These are phyloP conservation scores for Astragalus glycyphyllos DNA, from an alignment of 306 rosid genomes.

Conservation along the genomic window DNA sequence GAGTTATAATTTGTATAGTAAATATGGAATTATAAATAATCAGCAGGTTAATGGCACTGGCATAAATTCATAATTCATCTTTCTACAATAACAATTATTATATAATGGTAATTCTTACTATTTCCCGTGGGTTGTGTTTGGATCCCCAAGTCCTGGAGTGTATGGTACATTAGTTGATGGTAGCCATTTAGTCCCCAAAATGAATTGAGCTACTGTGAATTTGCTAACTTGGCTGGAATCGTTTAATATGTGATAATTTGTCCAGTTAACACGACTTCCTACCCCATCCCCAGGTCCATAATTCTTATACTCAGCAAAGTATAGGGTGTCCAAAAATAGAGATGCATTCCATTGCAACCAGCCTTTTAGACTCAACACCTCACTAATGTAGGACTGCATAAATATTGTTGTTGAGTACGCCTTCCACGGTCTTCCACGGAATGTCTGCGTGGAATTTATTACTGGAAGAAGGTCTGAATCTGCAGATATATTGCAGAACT, in stretches of 20 bases:
- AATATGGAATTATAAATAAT: no score
- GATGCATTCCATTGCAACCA: constrained; percentile 77
- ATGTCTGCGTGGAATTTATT: constrained; percentile 48
- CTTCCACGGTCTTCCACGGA: constrained; percentile 87
- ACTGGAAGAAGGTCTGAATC: constrained; percentile 49
- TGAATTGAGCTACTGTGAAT: not conserved
- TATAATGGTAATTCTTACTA: no score
- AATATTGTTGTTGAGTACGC: constrained; percentile 61
- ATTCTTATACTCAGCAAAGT: constrained; percentile 71
- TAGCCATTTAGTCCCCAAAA: no score
- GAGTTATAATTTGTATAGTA: no score
- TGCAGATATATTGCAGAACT: constrained; percentile 38
- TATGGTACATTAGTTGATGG: no score
- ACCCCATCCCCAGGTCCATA: constrained; percentile 62
- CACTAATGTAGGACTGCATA: constrained; percentile 62
- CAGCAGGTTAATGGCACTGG: no score
- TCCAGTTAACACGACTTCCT: constrained; percentile 57
- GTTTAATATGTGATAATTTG: constrained; percentile 49
- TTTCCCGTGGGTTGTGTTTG: no score
- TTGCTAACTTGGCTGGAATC: not conserved
- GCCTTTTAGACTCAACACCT: constrained; percentile 62
- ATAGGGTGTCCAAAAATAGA: constrained; percentile 58
- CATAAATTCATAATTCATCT: no score
- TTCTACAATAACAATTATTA: no score
- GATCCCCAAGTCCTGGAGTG: no score